These are phyloP conservation scores for Pyrenula massariospora DNA, from an alignment of 495 filamentous ascomycete species.

Conservation along the genomic window DNA sequence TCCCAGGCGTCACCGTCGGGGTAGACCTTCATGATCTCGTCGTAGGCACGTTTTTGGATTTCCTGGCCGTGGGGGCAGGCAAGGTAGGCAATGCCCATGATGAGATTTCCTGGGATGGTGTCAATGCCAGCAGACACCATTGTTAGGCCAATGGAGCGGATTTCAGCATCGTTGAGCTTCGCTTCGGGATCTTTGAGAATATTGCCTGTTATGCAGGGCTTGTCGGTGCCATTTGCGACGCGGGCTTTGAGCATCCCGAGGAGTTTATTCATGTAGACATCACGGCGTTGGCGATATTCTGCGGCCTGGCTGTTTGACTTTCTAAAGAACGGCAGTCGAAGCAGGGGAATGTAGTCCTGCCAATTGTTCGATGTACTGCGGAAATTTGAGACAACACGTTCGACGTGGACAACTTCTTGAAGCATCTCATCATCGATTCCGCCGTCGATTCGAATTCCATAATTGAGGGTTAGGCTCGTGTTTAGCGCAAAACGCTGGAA, in stretches of 20 bases:
- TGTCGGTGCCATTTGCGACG: constrained; percentile 50
- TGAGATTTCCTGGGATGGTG: constrained; percentile 55
- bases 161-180: constrained; percentile 52
- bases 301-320: constrained; percentile 39
- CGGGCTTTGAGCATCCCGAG: constrained; percentile 47
- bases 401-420: constrained; percentile 50
- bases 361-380: constrained; percentile 58
- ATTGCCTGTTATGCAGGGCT: constrained; percentile 60
- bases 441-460: constrained; percentile 50
- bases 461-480: constrained; percentile 55
- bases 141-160: constrained; percentile 61
- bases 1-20: constrained; percentile 55
- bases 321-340: constrained; percentile 39
- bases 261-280: constrained; percentile 46
- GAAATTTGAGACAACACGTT: constrained; percentile 51
- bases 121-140: constrained; percentile 68
- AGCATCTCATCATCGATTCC: constrained; percentile 46
- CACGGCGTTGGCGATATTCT: constrained; percentile 40
- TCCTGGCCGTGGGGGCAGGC: constrained; percentile 45
- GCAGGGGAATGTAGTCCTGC: constrained; percentile 57
- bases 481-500: constrained; percentile 59
- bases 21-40: constrained; percentile 52
- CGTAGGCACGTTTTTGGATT: constrained; percentile 52
- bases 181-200: constrained; percentile 55
- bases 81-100: constrained; percentile 65